These are phyloP conservation scores for Rhodotorula babjevae DNA, from an alignment of 768 basidiomycete genomes.

Conservation along the genomic window DNA sequence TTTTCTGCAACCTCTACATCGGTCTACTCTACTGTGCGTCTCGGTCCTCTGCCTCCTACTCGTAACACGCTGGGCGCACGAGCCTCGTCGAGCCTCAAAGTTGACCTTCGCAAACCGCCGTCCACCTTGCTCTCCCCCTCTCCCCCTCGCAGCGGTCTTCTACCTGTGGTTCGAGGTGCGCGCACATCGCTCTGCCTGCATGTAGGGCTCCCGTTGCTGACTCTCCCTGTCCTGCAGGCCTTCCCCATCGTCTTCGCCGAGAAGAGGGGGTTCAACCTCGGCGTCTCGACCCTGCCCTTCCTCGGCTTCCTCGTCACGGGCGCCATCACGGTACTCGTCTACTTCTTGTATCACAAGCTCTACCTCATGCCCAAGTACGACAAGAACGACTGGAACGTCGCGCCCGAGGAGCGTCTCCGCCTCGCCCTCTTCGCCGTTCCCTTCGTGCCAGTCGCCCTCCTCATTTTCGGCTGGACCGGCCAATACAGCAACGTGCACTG, in stretches of 20 bases:
- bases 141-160: neutral
- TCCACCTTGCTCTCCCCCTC: too few relatives aligned
- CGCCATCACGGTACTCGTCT: constrained; percentile 23
- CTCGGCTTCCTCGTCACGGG: constrained; percentile 43
- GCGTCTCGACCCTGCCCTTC: constrained; percentile 40
- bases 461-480: constrained; percentile 27
- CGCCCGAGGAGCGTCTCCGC: constrained; percentile 31
- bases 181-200: too few relatives aligned
- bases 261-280: constrained; percentile 41
- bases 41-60: too few relatives aligned
- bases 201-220: too few relatives aligned
- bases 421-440: constrained; percentile 28
- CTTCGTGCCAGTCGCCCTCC: constrained; percentile 21
- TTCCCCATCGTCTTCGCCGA: constrained; percentile 46
- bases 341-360: constrained; percentile 34
- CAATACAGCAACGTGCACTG: constrained; percentile 19
- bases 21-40: constrained; percentile 27
- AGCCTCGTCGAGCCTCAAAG: neutral
- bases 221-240: constrained; percentile 42
- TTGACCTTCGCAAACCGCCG: neutral
- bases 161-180: neutral
- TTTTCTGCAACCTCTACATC: constrained; percentile 46
- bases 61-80: too few relatives aligned
- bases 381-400: constrained; percentile 6
- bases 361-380: constrained; percentile 20